Evolutionary conservation across 78 protist genomes (phyloP).

Genomic region (Isochrysis galbana): DNA sequence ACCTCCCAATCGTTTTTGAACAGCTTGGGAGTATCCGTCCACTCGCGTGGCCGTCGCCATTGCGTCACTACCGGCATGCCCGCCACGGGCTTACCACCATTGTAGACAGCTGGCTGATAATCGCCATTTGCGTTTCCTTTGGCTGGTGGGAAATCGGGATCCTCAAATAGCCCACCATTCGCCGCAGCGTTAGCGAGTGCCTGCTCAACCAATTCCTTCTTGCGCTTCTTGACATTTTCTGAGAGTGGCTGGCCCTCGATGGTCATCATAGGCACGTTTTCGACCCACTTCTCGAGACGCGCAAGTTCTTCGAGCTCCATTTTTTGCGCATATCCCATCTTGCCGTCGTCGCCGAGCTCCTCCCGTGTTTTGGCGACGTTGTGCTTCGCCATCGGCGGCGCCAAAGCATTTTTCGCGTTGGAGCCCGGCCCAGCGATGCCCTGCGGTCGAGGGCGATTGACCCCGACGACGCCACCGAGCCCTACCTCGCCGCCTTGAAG

Average conservation of each 20-base stretch:
- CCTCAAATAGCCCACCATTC: not conserved
- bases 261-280: slow-evolving; percentile 13
- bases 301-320: not conserved
- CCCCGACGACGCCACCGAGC: not conserved
- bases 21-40: not conserved
- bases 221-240: slow-evolving; percentile 7
- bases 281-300: not conserved
- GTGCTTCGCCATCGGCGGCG: not conserved
- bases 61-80: slow-evolving; percentile 16
- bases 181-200: not conserved
- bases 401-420: not conserved
- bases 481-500: not conserved
- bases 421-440: not conserved
- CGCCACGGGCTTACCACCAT: not conserved
- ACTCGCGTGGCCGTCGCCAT: not conserved
- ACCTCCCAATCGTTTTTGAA: not conserved
- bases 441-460: not conserved
- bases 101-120: not conserved
- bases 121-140: not conserved
- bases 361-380: not conserved
- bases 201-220: not conserved
- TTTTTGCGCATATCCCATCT: not conserved
- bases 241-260: slow-evolving; percentile 21
- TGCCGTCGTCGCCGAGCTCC: not conserved
- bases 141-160: not conserved